phyloP scores from a whole-genome alignment of 108 stramenopile species.

The Skeletonema tropicum region DNA sequence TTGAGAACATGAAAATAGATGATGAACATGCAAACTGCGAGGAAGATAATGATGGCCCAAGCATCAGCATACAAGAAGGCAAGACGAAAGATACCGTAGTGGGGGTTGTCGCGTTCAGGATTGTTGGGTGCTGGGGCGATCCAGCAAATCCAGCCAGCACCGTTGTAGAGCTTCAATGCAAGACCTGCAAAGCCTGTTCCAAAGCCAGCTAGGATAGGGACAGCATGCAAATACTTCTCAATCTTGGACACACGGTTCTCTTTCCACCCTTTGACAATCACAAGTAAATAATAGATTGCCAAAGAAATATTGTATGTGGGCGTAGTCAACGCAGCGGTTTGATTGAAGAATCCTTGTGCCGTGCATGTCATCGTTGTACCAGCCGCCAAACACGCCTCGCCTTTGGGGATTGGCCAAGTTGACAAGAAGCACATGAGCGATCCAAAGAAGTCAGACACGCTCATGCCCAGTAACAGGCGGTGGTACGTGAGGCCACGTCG shows the following conservation, averaged over 20 bases:
- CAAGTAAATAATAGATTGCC: slow-evolving; percentile 36
- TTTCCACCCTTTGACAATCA: slow-evolving; percentile 26
- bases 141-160: slow-evolving; percentile 14
- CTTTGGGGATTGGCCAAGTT: slow-evolving; percentile 20
- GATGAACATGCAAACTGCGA: slow-evolving; percentile 5
- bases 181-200: slow-evolving; percentile 23
- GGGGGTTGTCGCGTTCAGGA: neutral
- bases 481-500: slow-evolving; percentile 13
- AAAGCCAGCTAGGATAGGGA: slow-evolving; percentile 11
- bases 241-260: slow-evolving; percentile 8
- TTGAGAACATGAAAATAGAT: slow-evolving; percentile 16
- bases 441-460: slow-evolving; percentile 7
- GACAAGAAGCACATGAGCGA: slow-evolving; percentile 10
- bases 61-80: slow-evolving; percentile 9
- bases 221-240: slow-evolving; percentile 12
- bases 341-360: slow-evolving; percentile 34
- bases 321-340: slow-evolving; percentile 11
- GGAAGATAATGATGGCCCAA: slow-evolving; percentile 15
- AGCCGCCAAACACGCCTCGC: slow-evolving; percentile 6
- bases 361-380: slow-evolving; percentile 21
- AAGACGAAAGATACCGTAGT: slow-evolving; percentile 11
- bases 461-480: slow-evolving; percentile 17
- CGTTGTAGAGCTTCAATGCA: slow-evolving; percentile 4
- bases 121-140: neutral
- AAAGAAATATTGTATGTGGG: slow-evolving; percentile 31